These are phyloP conservation scores for Scutellaria baicalensis DNA, from an alignment of 257 asterid genomes.

Conservation along the genomic window DNA sequence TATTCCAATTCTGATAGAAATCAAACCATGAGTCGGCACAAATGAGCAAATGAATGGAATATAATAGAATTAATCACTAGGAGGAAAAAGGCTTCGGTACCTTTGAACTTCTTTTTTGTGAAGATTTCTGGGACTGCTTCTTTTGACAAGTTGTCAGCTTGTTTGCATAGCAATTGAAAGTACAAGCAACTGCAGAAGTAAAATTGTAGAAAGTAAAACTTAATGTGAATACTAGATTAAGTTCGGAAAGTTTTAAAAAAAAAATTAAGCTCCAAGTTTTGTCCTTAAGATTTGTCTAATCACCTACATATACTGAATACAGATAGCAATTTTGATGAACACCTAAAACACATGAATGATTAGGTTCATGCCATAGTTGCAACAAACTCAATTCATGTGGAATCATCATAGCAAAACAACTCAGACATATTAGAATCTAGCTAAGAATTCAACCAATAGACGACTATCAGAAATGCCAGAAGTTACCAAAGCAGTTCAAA, in stretches of 20 bases:
- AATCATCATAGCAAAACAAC: neutral
- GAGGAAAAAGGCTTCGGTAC: constrained; percentile 27
- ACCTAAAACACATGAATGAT: neutral
- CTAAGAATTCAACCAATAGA: neutral
- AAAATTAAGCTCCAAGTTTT: neutral
- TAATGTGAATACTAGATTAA: neutral
- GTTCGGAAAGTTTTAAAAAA: neutral
- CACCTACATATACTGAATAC: neutral
- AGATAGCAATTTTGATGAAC: neutral
- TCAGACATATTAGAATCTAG: neutral
- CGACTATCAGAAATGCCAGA: neutral
- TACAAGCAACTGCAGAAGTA: constrained; percentile 68
- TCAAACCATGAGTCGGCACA: constrained; percentile 2
- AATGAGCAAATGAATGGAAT: neutral
- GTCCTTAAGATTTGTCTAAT: neutral
- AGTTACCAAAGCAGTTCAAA: neutral
- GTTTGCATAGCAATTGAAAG: constrained; percentile 78
- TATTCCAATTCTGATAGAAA: constrained; percentile 71
- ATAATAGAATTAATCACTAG: neutral
- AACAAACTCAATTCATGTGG: neutral
- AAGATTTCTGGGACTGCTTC: constrained; percentile 70
- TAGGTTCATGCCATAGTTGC: neutral
- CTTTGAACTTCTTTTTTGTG: constrained; percentile 62
- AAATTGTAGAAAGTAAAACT: neutral
- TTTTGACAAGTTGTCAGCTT: constrained; percentile 69